A percentile compares a stretch with the other conserved stretches of the same genome.
Evolutionary conservation across 2,329 filamentous ascomycete species (phyloP).

Genomic region (Aspergillus brasiliensis): DNA sequence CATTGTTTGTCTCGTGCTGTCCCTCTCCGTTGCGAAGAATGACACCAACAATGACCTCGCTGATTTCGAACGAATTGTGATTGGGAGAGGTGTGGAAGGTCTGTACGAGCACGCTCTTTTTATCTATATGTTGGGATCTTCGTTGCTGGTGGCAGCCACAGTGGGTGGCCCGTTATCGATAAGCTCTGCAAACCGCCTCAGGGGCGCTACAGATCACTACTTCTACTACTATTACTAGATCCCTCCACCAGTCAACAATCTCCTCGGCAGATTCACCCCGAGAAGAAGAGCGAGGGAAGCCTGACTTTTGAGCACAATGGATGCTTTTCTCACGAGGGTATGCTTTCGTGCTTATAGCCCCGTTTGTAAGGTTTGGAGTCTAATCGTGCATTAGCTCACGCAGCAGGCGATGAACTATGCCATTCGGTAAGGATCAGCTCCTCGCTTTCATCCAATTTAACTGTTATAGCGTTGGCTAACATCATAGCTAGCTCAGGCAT

Average conservation of each 20-base stretch:
- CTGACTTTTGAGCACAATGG: slow-evolving; percentile 59
- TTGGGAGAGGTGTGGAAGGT: not conserved
- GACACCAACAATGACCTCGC: not conserved
- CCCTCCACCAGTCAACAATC: not conserved
- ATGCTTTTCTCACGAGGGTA: slow-evolving; percentile 66
- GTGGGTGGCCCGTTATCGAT: slow-evolving; percentile 27
- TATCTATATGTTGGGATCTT: not conserved
- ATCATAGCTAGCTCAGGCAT: slow-evolving; percentile 65
- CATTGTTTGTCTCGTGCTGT: slow-evolving; percentile 17
- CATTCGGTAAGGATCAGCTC: slow-evolving; percentile 57
- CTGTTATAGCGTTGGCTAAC: slow-evolving; percentile 13
- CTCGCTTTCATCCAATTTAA: not conserved
- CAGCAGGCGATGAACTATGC: slow-evolving; percentile 90
- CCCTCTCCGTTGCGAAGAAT: not conserved
- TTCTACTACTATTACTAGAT: slow-evolving; percentile 8
- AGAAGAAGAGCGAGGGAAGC: not conserved
- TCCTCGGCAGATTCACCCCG: not conserved
- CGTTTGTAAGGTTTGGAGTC: slow-evolving; percentile 22
- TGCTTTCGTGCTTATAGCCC: slow-evolving; percentile 4
- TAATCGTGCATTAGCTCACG: slow-evolving; percentile 54
- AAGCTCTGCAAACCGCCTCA: slow-evolving; percentile 17
- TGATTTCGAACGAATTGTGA: not conserved
- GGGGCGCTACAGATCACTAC: slow-evolving; percentile 14
- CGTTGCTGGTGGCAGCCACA: slow-evolving; percentile 13
- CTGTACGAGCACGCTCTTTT: not conserved